Conservation (phyloP, 805 yeast species). For the Sugiyamaella marilandica region DNA sequence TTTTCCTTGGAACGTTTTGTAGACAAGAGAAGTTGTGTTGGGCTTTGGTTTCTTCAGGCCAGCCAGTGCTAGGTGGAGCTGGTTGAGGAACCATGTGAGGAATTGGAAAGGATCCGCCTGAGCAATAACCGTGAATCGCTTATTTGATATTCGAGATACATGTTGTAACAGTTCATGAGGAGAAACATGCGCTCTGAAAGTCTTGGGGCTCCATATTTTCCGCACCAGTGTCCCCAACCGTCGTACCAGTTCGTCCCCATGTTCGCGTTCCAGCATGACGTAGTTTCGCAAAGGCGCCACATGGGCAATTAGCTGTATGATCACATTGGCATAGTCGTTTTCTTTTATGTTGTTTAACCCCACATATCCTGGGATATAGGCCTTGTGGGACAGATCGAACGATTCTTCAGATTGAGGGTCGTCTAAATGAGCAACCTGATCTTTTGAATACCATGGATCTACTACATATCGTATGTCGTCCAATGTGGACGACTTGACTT, state of each 20-base stretch:
- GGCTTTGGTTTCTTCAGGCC: constrained; percentile 26
- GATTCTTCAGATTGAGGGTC: constrained; percentile 9
- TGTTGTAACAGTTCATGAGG: constrained; percentile 60
- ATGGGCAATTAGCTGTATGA: constrained; percentile 55
- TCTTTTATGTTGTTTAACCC: constrained; percentile 54
- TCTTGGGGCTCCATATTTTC: constrained; percentile 58
- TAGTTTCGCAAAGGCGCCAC: constrained; percentile 45
- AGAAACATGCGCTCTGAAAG: constrained; percentile 59
- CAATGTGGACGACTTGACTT: constrained; percentile 38
- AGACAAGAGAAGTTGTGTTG: constrained; percentile 27
- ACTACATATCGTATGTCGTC: constrained; percentile 50
- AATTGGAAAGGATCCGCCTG: constrained; percentile 53
- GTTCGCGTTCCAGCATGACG: constrained; percentile 31
- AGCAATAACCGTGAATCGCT: constrained; percentile 37
- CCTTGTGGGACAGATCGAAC: constrained; percentile 41
- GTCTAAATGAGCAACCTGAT: constrained; percentile 36
- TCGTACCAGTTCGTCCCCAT: constrained; percentile 35
- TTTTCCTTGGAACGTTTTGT: constrained; percentile 50
- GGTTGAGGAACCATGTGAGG: constrained; percentile 55
- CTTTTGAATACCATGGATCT: constrained; percentile 45
- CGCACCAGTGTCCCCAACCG: constrained; percentile 46
- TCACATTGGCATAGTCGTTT: constrained; percentile 54
- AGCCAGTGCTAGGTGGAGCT: constrained; percentile 34
- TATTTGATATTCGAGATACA: constrained; percentile 42
- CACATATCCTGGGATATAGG: constrained; percentile 58